Evolutionary conservation across 1,284 basidiomycete species (phyloP).

Genomic region (Ganoderma resinaceum): DNA sequence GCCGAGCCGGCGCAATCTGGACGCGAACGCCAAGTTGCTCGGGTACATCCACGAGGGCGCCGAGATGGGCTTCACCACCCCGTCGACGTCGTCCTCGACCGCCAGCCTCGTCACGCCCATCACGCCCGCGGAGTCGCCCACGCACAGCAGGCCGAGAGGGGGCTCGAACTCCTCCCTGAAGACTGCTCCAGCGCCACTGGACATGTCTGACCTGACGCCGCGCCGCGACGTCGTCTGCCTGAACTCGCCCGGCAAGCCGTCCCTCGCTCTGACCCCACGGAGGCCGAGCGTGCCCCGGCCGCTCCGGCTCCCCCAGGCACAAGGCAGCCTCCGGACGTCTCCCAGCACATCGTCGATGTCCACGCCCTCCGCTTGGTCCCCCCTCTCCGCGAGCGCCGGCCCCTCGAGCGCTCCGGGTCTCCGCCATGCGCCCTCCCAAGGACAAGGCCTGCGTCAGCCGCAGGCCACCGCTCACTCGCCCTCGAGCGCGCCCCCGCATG

Average conservation of each 20-base stretch:
- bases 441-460: constrained; percentile 9
- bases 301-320: constrained; percentile 31
- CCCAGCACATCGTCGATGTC: constrained; percentile 11
- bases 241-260: not conserved
- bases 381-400: constrained; percentile 14
- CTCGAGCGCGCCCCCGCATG: constrained; percentile 21
- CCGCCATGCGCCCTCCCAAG: constrained; percentile 14
- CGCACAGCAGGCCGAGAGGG: constrained; percentile 8
- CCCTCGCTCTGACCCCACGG: constrained; percentile 7
- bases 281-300: constrained; percentile 30
- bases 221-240: constrained; percentile 12
- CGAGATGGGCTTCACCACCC: constrained; percentile 26
- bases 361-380: constrained; percentile 13
- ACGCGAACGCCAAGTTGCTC: constrained; percentile 18
- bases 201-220: not conserved
- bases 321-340: constrained; percentile 17
- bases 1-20: constrained; percentile 14
- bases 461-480: constrained; percentile 5
- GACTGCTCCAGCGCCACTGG: constrained; percentile 13
- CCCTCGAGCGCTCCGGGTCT: constrained; percentile 16
- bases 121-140: constrained; percentile 22
- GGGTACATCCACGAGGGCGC: constrained; percentile 29
- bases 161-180: constrained; percentile 18
- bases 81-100: constrained; percentile 29
- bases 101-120: constrained; percentile 24